Evolutionary conservation across 2,329 filamentous ascomycete genomes (phyloP).

Genomic region (Mycogone perniciosa): DNA sequence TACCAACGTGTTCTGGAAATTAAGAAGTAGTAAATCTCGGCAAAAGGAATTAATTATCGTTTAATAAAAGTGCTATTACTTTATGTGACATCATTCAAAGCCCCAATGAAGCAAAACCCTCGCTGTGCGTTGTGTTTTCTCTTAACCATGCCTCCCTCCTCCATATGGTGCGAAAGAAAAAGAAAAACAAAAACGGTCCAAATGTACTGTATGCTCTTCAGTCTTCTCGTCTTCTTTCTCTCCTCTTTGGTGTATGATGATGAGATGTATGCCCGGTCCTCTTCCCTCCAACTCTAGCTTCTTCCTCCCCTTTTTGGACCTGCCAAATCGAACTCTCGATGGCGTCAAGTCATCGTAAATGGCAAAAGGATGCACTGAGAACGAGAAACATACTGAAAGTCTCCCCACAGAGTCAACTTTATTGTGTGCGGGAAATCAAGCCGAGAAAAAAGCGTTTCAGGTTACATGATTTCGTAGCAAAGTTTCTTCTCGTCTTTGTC

Average conservation of each 20-base stretch:
- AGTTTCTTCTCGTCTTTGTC: neutral
- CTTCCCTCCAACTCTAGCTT: too few species aligned
- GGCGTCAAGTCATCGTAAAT: too few species aligned
- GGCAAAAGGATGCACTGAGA: too few species aligned
- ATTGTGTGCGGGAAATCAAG: neutral
- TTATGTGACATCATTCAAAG: neutral
- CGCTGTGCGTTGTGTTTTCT: neutral
- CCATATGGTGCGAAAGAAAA: neutral
- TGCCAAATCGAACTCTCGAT: too few species aligned
- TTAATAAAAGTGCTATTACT: neutral
- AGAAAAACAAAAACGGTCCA: neutral
- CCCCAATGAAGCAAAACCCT: neutral
- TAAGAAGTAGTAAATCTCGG: too few species aligned
- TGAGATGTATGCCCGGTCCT: too few species aligned
- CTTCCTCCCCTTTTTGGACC: too few species aligned
- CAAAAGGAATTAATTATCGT: neutral
- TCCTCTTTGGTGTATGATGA: neutral
- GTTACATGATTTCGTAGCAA: constrained; percentile 3
- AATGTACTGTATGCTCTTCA: too few species aligned
- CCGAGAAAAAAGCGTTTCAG: neutral
- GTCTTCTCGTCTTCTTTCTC: neutral
- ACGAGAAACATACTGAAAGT: neutral
- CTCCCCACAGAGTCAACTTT: neutral
- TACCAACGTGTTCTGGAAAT: neutral
- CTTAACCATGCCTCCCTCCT: neutral